Evolutionary conservation across 2,329 filamentous ascomycete genomes (phyloP), one percentile per base, ranked within the genome.

Genomic region (Apiospora arundinis): DNA sequence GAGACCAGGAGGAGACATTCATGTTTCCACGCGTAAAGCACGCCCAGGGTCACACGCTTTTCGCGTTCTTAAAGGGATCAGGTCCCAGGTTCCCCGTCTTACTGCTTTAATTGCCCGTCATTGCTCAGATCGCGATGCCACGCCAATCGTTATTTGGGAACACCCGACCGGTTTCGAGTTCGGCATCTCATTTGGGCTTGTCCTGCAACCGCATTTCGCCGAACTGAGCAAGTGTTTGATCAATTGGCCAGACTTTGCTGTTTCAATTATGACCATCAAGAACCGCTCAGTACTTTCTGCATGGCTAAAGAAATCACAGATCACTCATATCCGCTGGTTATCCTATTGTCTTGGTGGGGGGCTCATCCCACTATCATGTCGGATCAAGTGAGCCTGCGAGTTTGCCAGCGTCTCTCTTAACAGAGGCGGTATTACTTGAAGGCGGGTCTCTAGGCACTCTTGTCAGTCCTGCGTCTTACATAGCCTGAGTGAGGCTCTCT

Each of bases 1-100:
- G 65, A 44, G 40, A 46, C 65, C 65, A 67, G 37, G 63, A 37
- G 63, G 25, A 74, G 72, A 68, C 74, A 71, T 70, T 66, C 72
- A 49, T 71, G 74, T 78, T 77, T 78, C 76, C 72, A 76, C 78
- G 77, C 77, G 78, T 78, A 73, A 75, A 75, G 72, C 46, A 72
- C 70, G 69, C 71, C 74, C 67, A 76, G 72, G 75, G 75, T 74
- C 71, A 37, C 69, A 56, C 68, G 66, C 52, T 74, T 75, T 74
- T 77, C 77, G 77, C 78, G 77, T 78, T 72, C 74, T 75, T 76
- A 78, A 79, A 44, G 66, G 45, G n/a, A 48, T 37, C 18, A 18
- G 32, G 32, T 32, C 32, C 32, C 32, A 28, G 8, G 21, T 16
- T 23, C 65, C 40, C 65, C 44, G 40, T 67, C 40, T 45, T 37